These are phyloP conservation scores for Fusarium brevicatenulatum DNA, from an alignment of 2,329 filamentous ascomycete genomes.

Conservation along the genomic window DNA sequence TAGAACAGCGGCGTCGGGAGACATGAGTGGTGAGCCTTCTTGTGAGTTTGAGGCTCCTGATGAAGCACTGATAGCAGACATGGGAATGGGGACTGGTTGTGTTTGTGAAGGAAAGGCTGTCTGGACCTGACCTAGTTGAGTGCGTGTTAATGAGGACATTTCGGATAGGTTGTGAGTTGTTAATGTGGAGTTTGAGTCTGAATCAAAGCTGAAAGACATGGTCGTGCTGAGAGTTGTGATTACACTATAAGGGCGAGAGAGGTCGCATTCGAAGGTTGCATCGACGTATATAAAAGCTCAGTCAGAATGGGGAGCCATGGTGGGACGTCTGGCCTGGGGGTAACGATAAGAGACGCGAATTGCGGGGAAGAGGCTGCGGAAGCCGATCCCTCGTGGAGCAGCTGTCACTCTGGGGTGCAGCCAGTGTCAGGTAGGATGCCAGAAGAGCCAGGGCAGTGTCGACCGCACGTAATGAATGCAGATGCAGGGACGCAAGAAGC, in stretches of 20 bases:
- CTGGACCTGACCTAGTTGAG: slow-evolving; percentile 60
- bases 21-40: slow-evolving; percentile 67
- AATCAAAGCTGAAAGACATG: slow-evolving; percentile 43
- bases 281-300: slow-evolving; percentile 53
- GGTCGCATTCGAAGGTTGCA: slow-evolving; percentile 47
- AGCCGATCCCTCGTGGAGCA: slow-evolving; percentile 42
- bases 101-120: slow-evolving; percentile 55
- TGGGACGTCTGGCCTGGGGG: slow-evolving; percentile 45
- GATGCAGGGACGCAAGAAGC: slow-evolving; percentile 42
- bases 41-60: slow-evolving; percentile 65
- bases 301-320: slow-evolving; percentile 50
- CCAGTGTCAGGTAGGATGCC: slow-evolving; percentile 27
- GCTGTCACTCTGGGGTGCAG: slow-evolving; percentile 43
- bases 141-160: slow-evolving; percentile 54
- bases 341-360: slow-evolving; percentile 35
- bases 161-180: slow-evolving; percentile 46
- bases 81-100: slow-evolving; percentile 54
- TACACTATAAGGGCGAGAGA: slow-evolving; percentile 40
- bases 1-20: slow-evolving; percentile 62
- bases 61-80: slow-evolving; percentile 66
- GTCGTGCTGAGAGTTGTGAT: slow-evolving; percentile 32
- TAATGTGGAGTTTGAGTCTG: slow-evolving; percentile 38
- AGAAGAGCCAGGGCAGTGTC: slow-evolving; percentile 33
- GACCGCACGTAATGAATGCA: slow-evolving; percentile 40
- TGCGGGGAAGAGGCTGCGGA: slow-evolving; percentile 43